A percentile compares a stretch with the other conserved stretches of the same genome.
These are phyloP conservation scores for Carex cristatella DNA, from an alignment of 176 grass and related monocot species.

Conservation along the genomic window DNA sequence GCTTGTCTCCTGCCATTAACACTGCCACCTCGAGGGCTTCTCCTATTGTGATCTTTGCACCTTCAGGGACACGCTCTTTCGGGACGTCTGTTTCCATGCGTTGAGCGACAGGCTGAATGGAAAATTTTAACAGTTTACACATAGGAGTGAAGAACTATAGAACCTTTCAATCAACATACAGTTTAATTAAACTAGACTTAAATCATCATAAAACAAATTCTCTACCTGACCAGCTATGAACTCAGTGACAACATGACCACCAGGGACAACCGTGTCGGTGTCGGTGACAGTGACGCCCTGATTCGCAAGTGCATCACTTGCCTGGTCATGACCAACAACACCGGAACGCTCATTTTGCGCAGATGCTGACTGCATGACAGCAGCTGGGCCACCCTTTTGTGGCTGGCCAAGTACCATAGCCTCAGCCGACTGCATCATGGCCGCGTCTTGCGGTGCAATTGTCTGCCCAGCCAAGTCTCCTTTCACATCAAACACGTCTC, in stretches of 20 bases:
- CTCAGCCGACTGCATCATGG: slow-evolving; percentile 65
- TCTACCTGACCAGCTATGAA: slow-evolving; percentile 60
- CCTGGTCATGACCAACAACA: slow-evolving; percentile 45
- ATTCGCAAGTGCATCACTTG: slow-evolving; percentile 25
- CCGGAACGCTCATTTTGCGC: slow-evolving; percentile 43
- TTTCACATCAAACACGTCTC: slow-evolving; percentile 53
- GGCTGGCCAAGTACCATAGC: slow-evolving; percentile 39
- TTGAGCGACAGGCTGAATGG: background rate
- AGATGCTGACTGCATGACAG: slow-evolving; percentile 60
- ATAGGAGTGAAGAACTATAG: background rate
- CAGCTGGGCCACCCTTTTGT: slow-evolving; percentile 39
- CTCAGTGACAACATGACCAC: slow-evolving; percentile 52
- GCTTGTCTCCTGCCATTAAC: slow-evolving; percentile 14
- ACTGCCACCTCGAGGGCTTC: slow-evolving; percentile 59
- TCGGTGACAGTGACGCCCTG: slow-evolving; percentile 50
- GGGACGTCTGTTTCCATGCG: background rate
- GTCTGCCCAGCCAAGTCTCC: slow-evolving; percentile 35
- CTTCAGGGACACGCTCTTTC: background rate
- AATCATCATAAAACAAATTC: background rate
- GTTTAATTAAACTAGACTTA: background rate
- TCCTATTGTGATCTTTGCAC: slow-evolving; percentile 49
- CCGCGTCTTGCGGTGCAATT: slow-evolving; percentile 55
- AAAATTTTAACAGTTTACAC: background rate
- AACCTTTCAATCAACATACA: background rate
- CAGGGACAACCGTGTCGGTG: slow-evolving; percentile 40